Conservation (phyloP, 441 rosid genomes). For the Syzygium syzygioides region DNA sequence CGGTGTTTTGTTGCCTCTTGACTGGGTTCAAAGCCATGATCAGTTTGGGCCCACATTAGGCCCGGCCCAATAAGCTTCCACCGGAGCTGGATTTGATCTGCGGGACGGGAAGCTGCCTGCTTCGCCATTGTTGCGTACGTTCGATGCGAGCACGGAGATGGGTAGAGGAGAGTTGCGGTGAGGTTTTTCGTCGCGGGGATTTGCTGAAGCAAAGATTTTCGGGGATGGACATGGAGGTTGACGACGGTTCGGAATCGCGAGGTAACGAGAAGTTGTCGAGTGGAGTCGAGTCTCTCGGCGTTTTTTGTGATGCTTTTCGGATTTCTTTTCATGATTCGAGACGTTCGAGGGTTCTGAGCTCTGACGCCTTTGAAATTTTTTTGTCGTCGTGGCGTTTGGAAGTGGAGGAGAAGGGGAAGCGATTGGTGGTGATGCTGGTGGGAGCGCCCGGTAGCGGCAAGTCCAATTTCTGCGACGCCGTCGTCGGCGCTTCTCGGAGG, state of each 20-base stretch:
- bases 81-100: background rate
- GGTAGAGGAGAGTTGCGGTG: background rate
- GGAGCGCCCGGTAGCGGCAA: conserved; percentile 97
- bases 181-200: background rate
- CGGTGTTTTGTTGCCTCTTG: background rate
- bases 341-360: background rate
- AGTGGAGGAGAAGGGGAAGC: conserved; percentile 31
- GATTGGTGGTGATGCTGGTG: conserved; percentile 41
- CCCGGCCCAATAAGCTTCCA: background rate
- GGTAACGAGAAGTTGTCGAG: conserved; percentile 3
- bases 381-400: background rate
- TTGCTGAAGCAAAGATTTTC: background rate
- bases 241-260: conserved; percentile 8
- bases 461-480: conserved; percentile 73
- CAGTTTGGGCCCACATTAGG: background rate
- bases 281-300: background rate
- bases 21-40: background rate
- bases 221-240: conserved; percentile 33
- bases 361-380: background rate
- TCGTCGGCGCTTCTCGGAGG: conserved; percentile 47
- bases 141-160: background rate
- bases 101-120: background rate
- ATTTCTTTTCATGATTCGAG: background rate
- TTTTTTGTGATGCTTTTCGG: background rate
- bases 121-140: background rate